Base-by-base conservation (phyloP, 225 moss, liverwort and hornwort genomes). In the Antitrichia curtipendula region DNA sequence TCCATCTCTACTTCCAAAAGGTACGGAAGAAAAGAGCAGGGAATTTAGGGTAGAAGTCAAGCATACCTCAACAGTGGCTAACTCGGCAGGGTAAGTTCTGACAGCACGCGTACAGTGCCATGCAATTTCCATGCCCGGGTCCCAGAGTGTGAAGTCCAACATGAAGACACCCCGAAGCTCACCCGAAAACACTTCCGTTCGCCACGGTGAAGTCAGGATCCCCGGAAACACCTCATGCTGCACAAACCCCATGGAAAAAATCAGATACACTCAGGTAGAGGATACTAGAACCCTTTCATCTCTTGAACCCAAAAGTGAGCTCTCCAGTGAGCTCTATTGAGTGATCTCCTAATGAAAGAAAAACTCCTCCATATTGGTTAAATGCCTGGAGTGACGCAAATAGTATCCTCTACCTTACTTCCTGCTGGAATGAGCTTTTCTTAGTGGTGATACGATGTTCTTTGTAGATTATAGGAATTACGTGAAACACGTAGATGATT, bases 61-160 rank as follows among this genome's bases (percentile, higher is more conserved):
- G 43, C 54, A 36, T 92, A 97, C 97, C 96, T 97, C 97, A 49
- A 97, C 97, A 32, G 95, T 95, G 58, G 96, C 96, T 43, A 98
- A 88, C 82, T 95, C 92, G 11, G 96, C 94, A 32, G 96, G 95
- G 83, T 92, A 89, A 6, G 94, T 93, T 75, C 94, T 87, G 63
- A 95, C 95, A 60, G 95, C 95, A 90, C 91, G 90, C 40, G 94
- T 92, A 85, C 92, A 92, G 34, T 95, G 95, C 97, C 97, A 98
- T 3, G 97, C 97, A 75, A 96, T 96, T 91, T 98, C 97, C 72
- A 93, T 94, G 64, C 92, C 91, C 54, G 94, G 94, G 82, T 96
- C 96, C 96, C 97, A 98, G 6, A 98, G 92, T 79, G 97, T 96
- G 80, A 98, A 91, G 80, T 98, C 97, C 85, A 98, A 82, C 87